Evolutionary conservation across 345 rosid species (phyloP).

Genomic region (Aquilaria yunnanensis): DNA sequence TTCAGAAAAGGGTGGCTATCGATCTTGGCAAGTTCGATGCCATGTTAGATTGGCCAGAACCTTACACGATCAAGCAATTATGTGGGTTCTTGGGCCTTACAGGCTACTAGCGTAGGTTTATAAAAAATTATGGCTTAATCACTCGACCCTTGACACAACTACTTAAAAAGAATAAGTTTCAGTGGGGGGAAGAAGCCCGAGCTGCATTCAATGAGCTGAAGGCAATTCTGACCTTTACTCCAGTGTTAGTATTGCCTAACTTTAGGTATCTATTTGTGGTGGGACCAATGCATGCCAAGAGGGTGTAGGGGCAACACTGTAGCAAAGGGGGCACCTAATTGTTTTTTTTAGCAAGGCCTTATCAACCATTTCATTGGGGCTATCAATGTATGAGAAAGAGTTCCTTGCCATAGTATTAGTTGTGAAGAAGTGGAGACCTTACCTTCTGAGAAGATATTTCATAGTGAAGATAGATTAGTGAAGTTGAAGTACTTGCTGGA

Average conservation of each 20-base stretch:
- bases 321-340: background rate
- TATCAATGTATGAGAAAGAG: background rate
- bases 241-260: background rate
- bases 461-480: background rate
- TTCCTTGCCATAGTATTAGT: background rate
- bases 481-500: background rate
- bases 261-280: background rate
- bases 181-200: background rate
- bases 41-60: background rate
- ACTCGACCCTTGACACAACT: background rate
- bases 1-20: background rate
- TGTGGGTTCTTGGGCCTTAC: background rate
- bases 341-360: background rate
- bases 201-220: background rate
- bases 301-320: background rate
- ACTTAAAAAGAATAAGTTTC: background rate
- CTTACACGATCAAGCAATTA: background rate
- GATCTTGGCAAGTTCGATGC: background rate
- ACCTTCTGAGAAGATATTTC: background rate
- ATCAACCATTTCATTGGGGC: background rate
- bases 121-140: background rate
- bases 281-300: background rate
- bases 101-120: background rate
- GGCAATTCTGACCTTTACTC: background rate
- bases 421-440: background rate